Conservation (phyloP, 2,329 filamentous ascomycete genomes). For the Beauveria australis region DNA sequence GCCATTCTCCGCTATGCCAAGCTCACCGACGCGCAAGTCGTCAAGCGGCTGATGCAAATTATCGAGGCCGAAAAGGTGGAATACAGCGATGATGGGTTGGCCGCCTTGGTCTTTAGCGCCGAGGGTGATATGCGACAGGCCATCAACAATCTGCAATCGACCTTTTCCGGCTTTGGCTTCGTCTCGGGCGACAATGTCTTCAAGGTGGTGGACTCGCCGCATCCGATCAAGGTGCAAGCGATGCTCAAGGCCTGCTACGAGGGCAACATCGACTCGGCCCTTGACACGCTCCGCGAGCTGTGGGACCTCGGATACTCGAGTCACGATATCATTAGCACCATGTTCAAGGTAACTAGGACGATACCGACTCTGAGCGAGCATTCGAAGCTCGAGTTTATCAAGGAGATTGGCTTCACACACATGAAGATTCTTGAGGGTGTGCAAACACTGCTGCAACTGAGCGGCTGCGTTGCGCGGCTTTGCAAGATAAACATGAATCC, state of each 20-base stretch:
- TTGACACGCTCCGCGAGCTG: slow-evolving; percentile 80
- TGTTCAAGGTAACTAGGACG: slow-evolving; percentile 98
- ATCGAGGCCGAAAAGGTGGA: slow-evolving; percentile 86
- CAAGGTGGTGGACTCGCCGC: slow-evolving; percentile 91
- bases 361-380: slow-evolving; percentile 89
- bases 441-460: slow-evolving; percentile 87
- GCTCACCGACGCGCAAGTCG: slow-evolving; percentile 85
- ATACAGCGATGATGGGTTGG: slow-evolving; percentile 86
- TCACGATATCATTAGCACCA: slow-evolving; percentile 97
- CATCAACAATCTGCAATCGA: slow-evolving; percentile 96
- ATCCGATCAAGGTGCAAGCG: slow-evolving; percentile 95
- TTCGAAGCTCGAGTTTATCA: slow-evolving; percentile 93
- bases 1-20: slow-evolving; percentile 91
- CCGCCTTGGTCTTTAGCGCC: slow-evolving; percentile 92
- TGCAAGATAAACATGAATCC: slow-evolving; percentile 97
- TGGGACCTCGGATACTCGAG: slow-evolving; percentile 97
- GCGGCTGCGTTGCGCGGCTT: slow-evolving; percentile 81
- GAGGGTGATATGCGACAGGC: slow-evolving; percentile 99
- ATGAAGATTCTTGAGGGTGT: slow-evolving; percentile 99
- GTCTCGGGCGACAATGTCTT: slow-evolving; percentile 98
- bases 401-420: slow-evolving; percentile 97
- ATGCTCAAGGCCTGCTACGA: slow-evolving; percentile 98
- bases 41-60: slow-evolving; percentile 84
- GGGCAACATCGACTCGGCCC: slow-evolving; percentile 76
- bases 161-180: slow-evolving; percentile 86